These are phyloP conservation scores for Monosporascus sp. DNA, from an alignment of 2,329 filamentous ascomycete genomes.

Conservation along the genomic window DNA sequence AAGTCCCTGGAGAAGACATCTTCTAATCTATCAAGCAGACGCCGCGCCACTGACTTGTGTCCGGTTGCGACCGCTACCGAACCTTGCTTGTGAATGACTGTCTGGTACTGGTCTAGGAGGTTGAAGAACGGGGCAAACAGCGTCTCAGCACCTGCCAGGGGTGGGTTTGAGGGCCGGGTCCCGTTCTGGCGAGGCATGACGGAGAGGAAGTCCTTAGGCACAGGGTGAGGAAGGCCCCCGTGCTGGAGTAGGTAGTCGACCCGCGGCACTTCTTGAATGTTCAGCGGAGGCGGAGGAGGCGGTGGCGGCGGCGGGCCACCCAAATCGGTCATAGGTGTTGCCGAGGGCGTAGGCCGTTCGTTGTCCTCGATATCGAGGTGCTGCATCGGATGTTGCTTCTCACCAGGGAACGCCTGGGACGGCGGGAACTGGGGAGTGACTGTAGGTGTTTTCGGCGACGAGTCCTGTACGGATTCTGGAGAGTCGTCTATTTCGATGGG, in stretches of 20 bases:
- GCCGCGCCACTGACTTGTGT: slow-evolving; percentile 87
- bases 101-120: slow-evolving; percentile 78
- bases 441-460: slow-evolving; percentile 57
- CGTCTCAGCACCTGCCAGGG: slow-evolving; percentile 61
- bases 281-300: slow-evolving; percentile 71
- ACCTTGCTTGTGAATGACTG: slow-evolving; percentile 75
- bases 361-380: slow-evolving; percentile 31
- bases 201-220: slow-evolving; percentile 69
- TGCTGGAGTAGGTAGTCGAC: slow-evolving; percentile 92
- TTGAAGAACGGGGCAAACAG: slow-evolving; percentile 80
- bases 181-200: slow-evolving; percentile 53
- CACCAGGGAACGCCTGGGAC: slow-evolving; percentile 34
- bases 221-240: slow-evolving; percentile 67
- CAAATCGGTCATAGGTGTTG: slow-evolving; percentile 37
- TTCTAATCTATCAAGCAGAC: slow-evolving; percentile 83
- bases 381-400: slow-evolving; percentile 31
- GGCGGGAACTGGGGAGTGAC: slow-evolving; percentile 45
- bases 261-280: slow-evolving; percentile 65
- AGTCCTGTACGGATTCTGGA: slow-evolving; percentile 43
- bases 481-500: slow-evolving; percentile 43
- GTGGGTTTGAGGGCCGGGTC: slow-evolving; percentile 55
- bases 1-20: slow-evolving; percentile 93
- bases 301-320: slow-evolving; percentile 49
- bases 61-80: slow-evolving; percentile 93
- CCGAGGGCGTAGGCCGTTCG: slow-evolving; percentile 33